Evolutionary conservation across 495 filamentous ascomycete species (phyloP).

Genomic region (Tuber brumale): DNA sequence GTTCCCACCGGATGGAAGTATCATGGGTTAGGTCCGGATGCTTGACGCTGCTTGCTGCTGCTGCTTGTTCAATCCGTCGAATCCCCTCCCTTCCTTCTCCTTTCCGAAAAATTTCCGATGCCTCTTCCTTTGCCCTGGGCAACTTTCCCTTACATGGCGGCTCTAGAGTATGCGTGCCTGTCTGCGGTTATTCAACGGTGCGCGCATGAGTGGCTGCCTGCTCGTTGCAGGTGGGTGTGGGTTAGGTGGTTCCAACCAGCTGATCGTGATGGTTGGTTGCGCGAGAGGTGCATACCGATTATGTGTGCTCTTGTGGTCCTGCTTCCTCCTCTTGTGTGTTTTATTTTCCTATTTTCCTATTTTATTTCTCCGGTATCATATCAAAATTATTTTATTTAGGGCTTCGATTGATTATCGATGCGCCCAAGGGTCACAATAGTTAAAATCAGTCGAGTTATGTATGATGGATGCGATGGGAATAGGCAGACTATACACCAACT

Average conservation of each 20-base stretch:
- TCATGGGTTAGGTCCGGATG: background rate
- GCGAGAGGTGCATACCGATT: background rate
- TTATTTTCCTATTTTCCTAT: no score
- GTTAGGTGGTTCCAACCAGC: background rate
- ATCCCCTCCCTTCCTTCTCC: background rate
- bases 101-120: background rate
- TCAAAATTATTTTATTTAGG: background rate
- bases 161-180: background rate
- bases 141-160: conserved; percentile 6
- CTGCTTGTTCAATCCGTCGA: background rate
- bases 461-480: background rate
- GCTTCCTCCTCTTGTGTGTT: background rate
- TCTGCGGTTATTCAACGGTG: background rate
- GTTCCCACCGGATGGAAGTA: background rate
- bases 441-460: background rate
- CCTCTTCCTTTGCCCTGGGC: background rate
- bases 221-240: background rate
- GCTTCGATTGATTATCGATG: background rate
- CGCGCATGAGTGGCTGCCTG: background rate
- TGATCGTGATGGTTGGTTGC: background rate
- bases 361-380: background rate
- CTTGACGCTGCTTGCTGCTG: background rate
- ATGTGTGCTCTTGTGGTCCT: background rate
- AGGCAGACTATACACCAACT: background rate
- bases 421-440: background rate